These are phyloP conservation scores for Penicillium chermesinum DNA, from an alignment of 495 filamentous ascomycete species.

Conservation along the genomic window DNA sequence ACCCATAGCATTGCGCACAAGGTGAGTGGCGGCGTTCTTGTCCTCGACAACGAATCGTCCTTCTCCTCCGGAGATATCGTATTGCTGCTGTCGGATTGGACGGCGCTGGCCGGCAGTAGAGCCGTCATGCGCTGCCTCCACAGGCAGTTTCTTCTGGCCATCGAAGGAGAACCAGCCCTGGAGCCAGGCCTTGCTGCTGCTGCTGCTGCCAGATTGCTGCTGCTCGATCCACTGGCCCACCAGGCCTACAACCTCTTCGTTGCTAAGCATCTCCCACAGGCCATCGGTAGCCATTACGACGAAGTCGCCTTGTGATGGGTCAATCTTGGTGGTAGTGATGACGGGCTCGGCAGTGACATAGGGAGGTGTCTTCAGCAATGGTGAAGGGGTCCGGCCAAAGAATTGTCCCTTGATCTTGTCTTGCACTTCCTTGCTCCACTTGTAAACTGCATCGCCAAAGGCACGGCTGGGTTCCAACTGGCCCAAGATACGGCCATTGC, in stretches of 20 bases:
- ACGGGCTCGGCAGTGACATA: conserved; percentile 98
- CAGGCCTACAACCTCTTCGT: conserved; percentile 94
- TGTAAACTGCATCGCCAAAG: conserved; percentile 95
- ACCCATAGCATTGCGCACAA: conserved; percentile 92
- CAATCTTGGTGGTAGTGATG: conserved; percentile 89
- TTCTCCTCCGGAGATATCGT: conserved; percentile 62
- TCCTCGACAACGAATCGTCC: conserved; percentile 90
- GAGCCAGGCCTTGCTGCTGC: conserved; percentile 41
- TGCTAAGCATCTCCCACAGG: conserved; percentile 98
- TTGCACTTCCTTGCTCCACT: conserved; percentile 83
- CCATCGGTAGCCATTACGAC: conserved; percentile 96
- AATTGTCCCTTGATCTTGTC: conserved; percentile 75
- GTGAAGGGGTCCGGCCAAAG: conserved; percentile 70
- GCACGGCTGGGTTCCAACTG: conserved; percentile 87
- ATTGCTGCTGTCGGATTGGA: conserved; percentile 81
- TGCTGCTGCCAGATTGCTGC: conserved; percentile 45
- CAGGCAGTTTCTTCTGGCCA: conserved; percentile 44
- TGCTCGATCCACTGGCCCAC: conserved; percentile 95
- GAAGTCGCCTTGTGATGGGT: conserved; percentile 88
- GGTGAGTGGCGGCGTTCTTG: conserved; percentile 92
- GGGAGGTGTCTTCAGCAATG: conserved; percentile 80
- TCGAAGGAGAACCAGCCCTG: conserved; percentile 47
- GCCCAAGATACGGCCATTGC: conserved; percentile 84
- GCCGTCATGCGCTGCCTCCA: conserved; percentile 45
- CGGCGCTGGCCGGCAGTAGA: conserved; percentile 53